phyloP scores from a whole-genome alignment of 2,329 filamentous ascomycete species.

The Seiridium cupressi region DNA sequence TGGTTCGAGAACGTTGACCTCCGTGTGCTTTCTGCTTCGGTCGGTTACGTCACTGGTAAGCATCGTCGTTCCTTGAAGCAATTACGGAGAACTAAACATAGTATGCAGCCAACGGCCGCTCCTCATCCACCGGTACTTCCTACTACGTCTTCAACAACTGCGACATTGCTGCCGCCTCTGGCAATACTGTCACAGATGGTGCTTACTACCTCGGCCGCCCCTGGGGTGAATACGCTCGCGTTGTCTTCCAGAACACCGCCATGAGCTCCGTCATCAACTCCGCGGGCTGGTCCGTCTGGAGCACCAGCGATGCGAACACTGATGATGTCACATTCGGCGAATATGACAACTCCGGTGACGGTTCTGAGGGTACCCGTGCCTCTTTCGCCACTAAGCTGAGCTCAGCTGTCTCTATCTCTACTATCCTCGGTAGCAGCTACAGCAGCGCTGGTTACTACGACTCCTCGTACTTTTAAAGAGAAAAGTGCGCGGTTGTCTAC shows the following conservation, averaged over 20 bases:
- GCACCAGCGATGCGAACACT: conserved; percentile 41
- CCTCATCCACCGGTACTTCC: conserved; percentile 26
- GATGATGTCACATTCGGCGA: conserved; percentile 55
- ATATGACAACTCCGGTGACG: conserved; percentile 56
- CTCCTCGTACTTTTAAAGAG: conserved; percentile 12
- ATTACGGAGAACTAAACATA: not conserved
- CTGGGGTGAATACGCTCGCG: conserved; percentile 43
- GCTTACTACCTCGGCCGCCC: conserved; percentile 47
- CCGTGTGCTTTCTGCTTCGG: conserved; percentile 26
- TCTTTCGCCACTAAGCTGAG: conserved; percentile 35
- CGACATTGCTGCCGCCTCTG: conserved; percentile 34
- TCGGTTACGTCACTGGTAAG: conserved; percentile 41
- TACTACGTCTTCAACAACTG: conserved; percentile 45
- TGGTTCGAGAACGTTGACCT: conserved; percentile 44
- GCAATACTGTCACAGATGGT: conserved; percentile 32
- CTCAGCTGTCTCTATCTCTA: conserved; percentile 28
- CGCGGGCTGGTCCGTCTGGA: conserved; percentile 59
- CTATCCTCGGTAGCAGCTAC: conserved; percentile 19
- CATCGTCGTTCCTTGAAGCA: too few relatives aligned
- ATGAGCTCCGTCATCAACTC: conserved; percentile 56
- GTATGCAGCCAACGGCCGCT: conserved; percentile 36
- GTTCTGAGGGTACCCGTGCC: conserved; percentile 52
- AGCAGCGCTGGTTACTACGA: conserved; percentile 17
- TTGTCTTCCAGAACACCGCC: conserved; percentile 45
- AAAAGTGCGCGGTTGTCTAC: not conserved